Evolutionary conservation across 2,329 filamentous ascomycete genomes (phyloP).

Genomic region (Sporothrix brasiliensis): DNA sequence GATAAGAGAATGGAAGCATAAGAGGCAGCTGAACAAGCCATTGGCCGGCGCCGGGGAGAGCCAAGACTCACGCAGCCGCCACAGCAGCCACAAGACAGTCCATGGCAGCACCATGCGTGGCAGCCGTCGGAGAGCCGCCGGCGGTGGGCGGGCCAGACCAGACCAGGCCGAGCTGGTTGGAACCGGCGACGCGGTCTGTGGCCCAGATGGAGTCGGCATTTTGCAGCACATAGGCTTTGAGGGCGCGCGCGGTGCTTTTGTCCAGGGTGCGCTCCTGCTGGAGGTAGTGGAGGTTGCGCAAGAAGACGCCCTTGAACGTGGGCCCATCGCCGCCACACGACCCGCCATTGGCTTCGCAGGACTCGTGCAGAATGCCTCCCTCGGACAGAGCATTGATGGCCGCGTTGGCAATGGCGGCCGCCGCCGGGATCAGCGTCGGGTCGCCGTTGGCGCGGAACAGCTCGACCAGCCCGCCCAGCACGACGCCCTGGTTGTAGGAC

Average conservation of each 20-base stretch:
- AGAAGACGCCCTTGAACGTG: constrained; percentile 65
- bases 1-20: background rate
- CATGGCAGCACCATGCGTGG: constrained; percentile 66
- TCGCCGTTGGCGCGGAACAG: constrained; percentile 47
- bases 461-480: constrained; percentile 57
- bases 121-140: constrained; percentile 54
- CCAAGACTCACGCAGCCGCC: constrained; percentile 41
- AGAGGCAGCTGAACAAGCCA: background rate
- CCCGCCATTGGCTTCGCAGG: constrained; percentile 51
- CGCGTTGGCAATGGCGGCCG: constrained; percentile 54
- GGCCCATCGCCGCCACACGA: constrained; percentile 51
- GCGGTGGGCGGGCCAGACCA: constrained; percentile 61
- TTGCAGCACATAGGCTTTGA: constrained; percentile 57
- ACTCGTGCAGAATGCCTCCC: constrained; percentile 56
- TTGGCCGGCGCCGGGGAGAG: background rate
- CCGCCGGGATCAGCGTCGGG: constrained; percentile 47
- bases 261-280: constrained; percentile 47
- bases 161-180: constrained; percentile 60
- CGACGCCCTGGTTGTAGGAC: constrained; percentile 61
- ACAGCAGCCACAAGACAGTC: constrained; percentile 68
- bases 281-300: constrained; percentile 63
- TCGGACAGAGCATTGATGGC: constrained; percentile 51
- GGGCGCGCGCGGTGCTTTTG: constrained; percentile 43
- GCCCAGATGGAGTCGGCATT: constrained; percentile 70
- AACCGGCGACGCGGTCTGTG: constrained; percentile 53